Evolutionary conservation across 345 rosid genomes (phyloP), one percentile per base, ranked within the genome.

Genomic region (Populus davidiana): DNA sequence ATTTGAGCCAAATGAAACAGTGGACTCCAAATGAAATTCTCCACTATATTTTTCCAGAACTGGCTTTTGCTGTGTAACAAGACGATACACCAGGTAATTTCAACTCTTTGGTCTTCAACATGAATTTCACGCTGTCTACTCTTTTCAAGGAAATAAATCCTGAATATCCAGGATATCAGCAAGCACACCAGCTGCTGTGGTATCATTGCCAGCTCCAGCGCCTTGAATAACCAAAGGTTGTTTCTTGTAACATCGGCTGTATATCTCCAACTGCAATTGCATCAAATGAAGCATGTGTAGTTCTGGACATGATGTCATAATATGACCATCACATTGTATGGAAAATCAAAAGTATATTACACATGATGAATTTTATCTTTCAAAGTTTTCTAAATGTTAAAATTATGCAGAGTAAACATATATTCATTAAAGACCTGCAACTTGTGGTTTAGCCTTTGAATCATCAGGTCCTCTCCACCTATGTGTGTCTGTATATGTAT

Each of bases 121-220:
- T 20, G 9, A 31, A 52, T 33, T 77, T 52, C 29, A 0, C 50
- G 0, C 18, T 47, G 18, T 14, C 50, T 33, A 33, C 44, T 23
- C 61, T 70, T 52, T 65, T 83, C 75, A 89, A 72, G 86, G 83
- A 78, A 95, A 93, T 35, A 91, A 84, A 85, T 95, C 98, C 85
- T 93, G 98, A 79, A 95, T 67, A 77, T 93, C 99, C 74, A 95
- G 86, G 69, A 93, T 89, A 88, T 93, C 97, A 5, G 97, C 93
- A 44, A 94, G 97, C 72, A 91, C 93, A 50, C 98, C 99, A 12
- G 99, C 96, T 6, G 97, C 99, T 33, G 99, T 95, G 0, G 96
- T 93, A 71, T 93, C 98, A 52, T 95, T 95, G 20, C 99, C 99
- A 5, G 99, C 98, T 83, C 98, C 99, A 2, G 98, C 98, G 41